A percentile compares a stretch with the other conserved stretches of the same genome.
Conservation (phyloP, 2,329 filamentous ascomycete genomes). For the Monilinia fructigena region DNA sequence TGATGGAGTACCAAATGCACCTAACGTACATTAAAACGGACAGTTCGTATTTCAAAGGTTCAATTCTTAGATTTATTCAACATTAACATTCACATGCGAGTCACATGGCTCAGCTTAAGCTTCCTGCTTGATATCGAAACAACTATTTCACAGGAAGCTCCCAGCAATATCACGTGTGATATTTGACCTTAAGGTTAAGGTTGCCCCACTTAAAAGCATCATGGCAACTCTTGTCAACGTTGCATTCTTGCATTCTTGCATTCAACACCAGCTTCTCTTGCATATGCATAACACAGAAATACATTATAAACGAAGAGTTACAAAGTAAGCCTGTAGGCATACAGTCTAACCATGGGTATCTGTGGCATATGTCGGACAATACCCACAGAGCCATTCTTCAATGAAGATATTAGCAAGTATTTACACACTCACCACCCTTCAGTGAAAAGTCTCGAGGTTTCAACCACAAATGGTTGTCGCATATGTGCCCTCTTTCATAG, state of each 20-base stretch:
- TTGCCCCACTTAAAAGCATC: neutral
- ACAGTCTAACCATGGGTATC: neutral
- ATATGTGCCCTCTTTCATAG: constrained; percentile 22
- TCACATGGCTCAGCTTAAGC: neutral
- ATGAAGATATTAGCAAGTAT: neutral
- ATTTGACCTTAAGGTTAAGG: neutral
- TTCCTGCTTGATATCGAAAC: neutral
- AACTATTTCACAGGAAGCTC: constrained; percentile 3
- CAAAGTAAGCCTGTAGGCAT: neutral
- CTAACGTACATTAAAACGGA: neutral
- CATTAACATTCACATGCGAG: neutral
- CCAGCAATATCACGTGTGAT: constrained; percentile 9
- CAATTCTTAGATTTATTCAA: neutral
- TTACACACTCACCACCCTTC: constrained; percentile 25
- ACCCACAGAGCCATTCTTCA: constrained; percentile 5
- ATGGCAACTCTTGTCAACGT: too few species aligned
- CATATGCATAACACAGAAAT: neutral
- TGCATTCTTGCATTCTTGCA: neutral
- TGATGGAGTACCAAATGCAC: neutral
- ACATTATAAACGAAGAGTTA: neutral
- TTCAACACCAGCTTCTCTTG: neutral
- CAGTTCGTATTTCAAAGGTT: neutral
- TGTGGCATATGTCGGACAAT: constrained; percentile 7
- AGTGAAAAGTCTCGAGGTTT: constrained; percentile 19
- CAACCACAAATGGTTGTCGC: constrained; percentile 22